Evolutionary conservation across 2,329 filamentous ascomycete species (phyloP).

Genomic region (Lanzia echinophila): DNA sequence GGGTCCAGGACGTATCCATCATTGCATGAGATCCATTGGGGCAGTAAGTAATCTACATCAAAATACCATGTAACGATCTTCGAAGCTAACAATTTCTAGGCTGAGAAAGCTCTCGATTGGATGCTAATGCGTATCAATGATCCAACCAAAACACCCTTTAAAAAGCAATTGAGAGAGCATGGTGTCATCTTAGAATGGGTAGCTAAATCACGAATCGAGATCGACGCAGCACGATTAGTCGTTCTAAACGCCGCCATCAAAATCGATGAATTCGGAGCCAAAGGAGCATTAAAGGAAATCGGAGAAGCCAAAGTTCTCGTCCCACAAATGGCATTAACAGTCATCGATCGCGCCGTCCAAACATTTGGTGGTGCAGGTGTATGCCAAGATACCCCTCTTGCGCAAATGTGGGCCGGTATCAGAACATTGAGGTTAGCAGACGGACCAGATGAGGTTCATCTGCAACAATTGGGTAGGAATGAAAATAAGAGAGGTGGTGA

Average conservation of each 20-base stretch:
- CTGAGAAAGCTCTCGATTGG: conserved; percentile 89
- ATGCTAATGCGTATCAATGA: conserved; percentile 94
- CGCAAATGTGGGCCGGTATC: conserved; percentile 72
- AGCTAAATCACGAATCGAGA: conserved; percentile 84
- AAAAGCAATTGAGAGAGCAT: conserved; percentile 78
- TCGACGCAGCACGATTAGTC: conserved; percentile 81
- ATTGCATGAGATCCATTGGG: conserved; percentile 93
- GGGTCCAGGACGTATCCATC: conserved; percentile 92
- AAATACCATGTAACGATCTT: too few species aligned
- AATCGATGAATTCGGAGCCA: conserved; percentile 85
- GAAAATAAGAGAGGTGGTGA: conserved; percentile 66
- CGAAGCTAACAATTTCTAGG: conserved; percentile 37
- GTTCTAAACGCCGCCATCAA: conserved; percentile 93
- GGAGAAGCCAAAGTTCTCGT: conserved; percentile 92
- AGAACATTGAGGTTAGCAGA: conserved; percentile 82
- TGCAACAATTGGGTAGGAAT: conserved; percentile 72
- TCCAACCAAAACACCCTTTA: conserved; percentile 82
- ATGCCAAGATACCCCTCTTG: conserved; percentile 88
- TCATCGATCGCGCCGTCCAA: conserved; percentile 94
- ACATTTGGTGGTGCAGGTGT: conserved; percentile 87
- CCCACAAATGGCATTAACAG: conserved; percentile 70
- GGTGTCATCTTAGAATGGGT: conserved; percentile 95
- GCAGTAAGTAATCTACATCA: conserved; percentile 45
- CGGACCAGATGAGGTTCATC: conserved; percentile 92
- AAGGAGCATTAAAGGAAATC: conserved; percentile 86